A percentile compares a stretch with the other conserved stretches of the same genome.
Conservation (phyloP, 1,139 yeast genomes). For the Kurtzmaniella quercitrusa region DNA sequence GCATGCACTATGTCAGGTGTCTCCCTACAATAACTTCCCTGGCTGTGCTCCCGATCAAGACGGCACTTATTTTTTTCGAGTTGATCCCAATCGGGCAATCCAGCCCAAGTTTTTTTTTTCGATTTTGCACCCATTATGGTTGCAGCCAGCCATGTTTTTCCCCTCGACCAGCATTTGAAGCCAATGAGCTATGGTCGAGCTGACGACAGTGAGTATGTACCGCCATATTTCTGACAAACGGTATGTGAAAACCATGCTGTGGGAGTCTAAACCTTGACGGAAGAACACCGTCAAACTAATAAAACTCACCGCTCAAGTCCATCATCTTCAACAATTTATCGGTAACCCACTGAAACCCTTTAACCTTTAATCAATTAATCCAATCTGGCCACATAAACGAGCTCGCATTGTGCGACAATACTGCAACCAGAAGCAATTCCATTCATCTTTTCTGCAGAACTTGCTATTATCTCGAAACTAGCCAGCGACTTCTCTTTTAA, state of each 20-base stretch:
- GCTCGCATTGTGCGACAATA: not conserved
- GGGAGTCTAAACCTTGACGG: not conserved
- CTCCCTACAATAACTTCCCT: no score
- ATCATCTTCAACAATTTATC: not conserved
- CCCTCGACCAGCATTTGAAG: not conserved
- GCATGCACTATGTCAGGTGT: no score
- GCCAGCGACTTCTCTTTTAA: not conserved
- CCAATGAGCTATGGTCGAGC: not conserved
- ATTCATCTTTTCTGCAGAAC: not conserved
- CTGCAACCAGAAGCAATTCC: not conserved
- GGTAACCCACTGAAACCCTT: not conserved
- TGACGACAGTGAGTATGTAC: not conserved
- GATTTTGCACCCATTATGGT: constrained; percentile 1
- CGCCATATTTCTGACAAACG: not conserved
- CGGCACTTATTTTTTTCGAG: no score
- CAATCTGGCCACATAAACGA: not conserved
- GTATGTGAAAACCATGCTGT: no score
- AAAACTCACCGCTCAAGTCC: not conserved
- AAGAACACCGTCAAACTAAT: not conserved
- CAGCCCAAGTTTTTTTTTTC: not conserved
- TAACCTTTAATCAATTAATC: not conserved
- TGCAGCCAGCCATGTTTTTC: constrained; percentile 13
- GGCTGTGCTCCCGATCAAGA: no score
- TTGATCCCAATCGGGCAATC: not conserved
- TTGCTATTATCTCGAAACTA: not conserved